Percentiles rank a stretch among this genome's conserved stretches.
Evolutionary conservation across 2,329 filamentous ascomycete species (phyloP).

Genomic region (Pyricularia grisea): DNA sequence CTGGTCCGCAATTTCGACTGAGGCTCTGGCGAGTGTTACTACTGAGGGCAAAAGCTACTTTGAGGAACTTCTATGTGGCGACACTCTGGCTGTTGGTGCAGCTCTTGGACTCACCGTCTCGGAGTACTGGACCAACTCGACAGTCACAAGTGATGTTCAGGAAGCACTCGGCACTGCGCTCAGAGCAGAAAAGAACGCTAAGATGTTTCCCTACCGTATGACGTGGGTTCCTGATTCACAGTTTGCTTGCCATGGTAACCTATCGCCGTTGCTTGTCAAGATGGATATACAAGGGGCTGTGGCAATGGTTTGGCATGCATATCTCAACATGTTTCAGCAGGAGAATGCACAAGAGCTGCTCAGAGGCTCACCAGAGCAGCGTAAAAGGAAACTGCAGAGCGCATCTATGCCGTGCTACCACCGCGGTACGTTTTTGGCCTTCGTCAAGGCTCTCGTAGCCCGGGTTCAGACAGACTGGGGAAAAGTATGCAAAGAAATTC

Average conservation of each 20-base stretch:
- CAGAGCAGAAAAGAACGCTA: neutral
- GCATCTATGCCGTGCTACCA: constrained; percentile 22
- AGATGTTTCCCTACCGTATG: constrained; percentile 17
- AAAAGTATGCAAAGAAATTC: constrained; percentile 17
- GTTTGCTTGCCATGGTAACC: constrained; percentile 13
- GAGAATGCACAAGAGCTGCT: constrained; percentile 21
- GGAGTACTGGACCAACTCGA: constrained; percentile 41
- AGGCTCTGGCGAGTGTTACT: constrained; percentile 24
- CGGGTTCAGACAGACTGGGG: constrained; percentile 25
- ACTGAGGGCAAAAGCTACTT: constrained; percentile 22
- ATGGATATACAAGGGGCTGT: constrained; percentile 28
- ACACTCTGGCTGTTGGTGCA: constrained; percentile 34
- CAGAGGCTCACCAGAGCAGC: constrained; percentile 7
- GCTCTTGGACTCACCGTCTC: constrained; percentile 40
- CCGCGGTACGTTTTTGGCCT: constrained; percentile 26
- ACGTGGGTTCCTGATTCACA: constrained; percentile 8
- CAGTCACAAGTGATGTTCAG: constrained; percentile 9
- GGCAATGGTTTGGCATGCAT: constrained; percentile 28
- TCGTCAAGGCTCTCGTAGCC: constrained; percentile 26
- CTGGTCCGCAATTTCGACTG: constrained; percentile 39
- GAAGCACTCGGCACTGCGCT: neutral
- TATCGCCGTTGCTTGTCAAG: constrained; percentile 5
- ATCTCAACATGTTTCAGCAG: constrained; percentile 32
- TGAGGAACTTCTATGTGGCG: constrained; percentile 32
- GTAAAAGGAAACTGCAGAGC: constrained; percentile 2